These are phyloP conservation scores for Candida buenavistaensis DNA, from an alignment of 1,139 yeast genomes.

Conservation along the genomic window DNA sequence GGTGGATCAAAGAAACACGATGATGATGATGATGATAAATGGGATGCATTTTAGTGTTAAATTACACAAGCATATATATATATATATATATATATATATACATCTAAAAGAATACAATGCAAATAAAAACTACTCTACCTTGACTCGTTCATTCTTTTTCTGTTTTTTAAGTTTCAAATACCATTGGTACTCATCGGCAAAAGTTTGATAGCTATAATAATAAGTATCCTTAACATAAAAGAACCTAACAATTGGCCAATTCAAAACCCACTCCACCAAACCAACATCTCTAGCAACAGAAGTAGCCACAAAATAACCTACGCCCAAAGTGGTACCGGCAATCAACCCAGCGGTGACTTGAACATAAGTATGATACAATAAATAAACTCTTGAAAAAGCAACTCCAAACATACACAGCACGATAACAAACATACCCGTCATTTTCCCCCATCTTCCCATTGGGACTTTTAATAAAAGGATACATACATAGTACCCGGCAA, in stretches of 20 bases:
- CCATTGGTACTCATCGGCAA: conserved; percentile 35
- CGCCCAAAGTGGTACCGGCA: conserved; percentile 62
- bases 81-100: conserved; percentile 6
- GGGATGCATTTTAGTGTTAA: conserved; percentile 47
- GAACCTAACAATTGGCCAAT: conserved; percentile 43
- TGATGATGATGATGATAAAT: conserved; percentile 41
- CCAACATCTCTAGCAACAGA: conserved; percentile 60
- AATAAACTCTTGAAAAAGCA: conserved; percentile 72
- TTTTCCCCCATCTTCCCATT: conserved; percentile 21
- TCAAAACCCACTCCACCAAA: conserved; percentile 56
- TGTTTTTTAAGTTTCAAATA: conserved; percentile 7
- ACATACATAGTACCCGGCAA: conserved; percentile 63
- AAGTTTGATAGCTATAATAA: conserved; percentile 42
- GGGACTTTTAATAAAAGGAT: conserved; percentile 30
- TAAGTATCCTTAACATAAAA: conserved; percentile 62
- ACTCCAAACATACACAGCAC: conserved; percentile 46
- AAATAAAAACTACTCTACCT: not conserved
- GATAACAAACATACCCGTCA: conserved; percentile 23
- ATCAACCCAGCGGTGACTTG: conserved; percentile 77
- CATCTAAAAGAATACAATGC: not conserved
- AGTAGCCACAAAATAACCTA: conserved; percentile 54
- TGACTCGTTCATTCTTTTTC: not conserved
- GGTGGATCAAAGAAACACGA: conserved; percentile 29
- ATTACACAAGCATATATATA: no score
- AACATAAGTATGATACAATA: conserved; percentile 68